Evolutionary conservation across 2,329 filamentous ascomycete genomes (phyloP).

Genomic region (Cadophora sp.): DNA sequence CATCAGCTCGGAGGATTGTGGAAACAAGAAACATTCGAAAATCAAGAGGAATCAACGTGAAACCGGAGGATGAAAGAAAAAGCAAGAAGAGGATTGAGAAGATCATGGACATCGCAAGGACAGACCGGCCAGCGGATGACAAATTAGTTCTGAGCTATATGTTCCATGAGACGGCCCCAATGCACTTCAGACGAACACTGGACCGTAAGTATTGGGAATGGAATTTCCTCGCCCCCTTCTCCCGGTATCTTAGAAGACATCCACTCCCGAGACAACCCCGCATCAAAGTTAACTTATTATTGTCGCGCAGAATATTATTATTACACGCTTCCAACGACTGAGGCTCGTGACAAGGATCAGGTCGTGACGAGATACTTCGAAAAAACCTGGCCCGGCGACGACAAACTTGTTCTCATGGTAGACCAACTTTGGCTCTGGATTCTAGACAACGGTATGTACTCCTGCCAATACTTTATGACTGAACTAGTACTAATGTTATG

Average conservation of each 20-base stretch:
- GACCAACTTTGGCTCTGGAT: slow-evolving; percentile 17
- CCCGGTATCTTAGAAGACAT: too few relatives aligned
- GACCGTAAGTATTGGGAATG: background rate
- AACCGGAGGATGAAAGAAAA: background rate
- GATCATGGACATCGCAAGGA: background rate
- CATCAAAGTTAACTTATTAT: background rate
- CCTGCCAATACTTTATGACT: background rate
- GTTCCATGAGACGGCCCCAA: slow-evolving; percentile 12
- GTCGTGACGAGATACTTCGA: slow-evolving; percentile 4
- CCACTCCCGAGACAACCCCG: background rate
- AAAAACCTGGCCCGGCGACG: slow-evolving; percentile 7
- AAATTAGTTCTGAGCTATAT: slow-evolving; percentile 14
- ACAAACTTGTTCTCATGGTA: slow-evolving; percentile 6
- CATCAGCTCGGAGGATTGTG: background rate
- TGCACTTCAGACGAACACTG: slow-evolving; percentile 10
- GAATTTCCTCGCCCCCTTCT: too few relatives aligned
- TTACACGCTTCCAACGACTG: slow-evolving; percentile 10
- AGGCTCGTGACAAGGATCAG: slow-evolving; percentile 11
- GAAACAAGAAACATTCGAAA: background rate
- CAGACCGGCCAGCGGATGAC: background rate
- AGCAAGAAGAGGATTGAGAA: slow-evolving; percentile 1
- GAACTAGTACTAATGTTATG: background rate
- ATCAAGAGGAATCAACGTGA: background rate
- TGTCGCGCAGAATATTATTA: slow-evolving; percentile 6
- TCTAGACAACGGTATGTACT: background rate